phyloP scores from a whole-genome alignment of 345 rosid genomes.

The Noccaea bulbosa region DNA sequence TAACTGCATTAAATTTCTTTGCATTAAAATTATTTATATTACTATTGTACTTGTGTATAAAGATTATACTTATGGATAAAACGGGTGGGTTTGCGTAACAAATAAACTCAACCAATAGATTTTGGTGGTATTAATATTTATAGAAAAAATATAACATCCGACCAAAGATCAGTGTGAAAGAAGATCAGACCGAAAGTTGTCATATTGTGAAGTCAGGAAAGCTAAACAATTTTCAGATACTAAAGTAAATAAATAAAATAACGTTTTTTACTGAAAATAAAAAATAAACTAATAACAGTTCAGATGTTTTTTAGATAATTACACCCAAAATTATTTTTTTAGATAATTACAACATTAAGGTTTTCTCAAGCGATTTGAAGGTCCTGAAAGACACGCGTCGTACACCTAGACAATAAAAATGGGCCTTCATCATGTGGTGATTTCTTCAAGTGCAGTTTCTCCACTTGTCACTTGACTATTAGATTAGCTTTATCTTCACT shows the following conservation, averaged over 20 bases:
- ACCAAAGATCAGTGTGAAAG: conserved; percentile 4
- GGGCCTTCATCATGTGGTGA: conserved; percentile 35
- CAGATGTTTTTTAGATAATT: no score
- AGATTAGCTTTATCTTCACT: conserved; percentile 28
- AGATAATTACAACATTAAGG: conserved; percentile 22
- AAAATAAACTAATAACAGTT: conserved; percentile 2
- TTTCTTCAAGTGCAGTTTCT: conserved; percentile 16
- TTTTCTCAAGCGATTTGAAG: conserved; percentile 6
- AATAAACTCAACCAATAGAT: not conserved
- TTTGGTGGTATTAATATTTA: not conserved
- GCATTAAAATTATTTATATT: not conserved
- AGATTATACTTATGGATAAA: not conserved
- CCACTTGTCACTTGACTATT: conserved; percentile 34
- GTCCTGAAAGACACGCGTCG: conserved; percentile 26
- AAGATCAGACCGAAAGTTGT: conserved; percentile 39
- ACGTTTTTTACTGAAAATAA: not conserved
- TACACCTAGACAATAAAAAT: not conserved
- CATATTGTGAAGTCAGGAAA: conserved; percentile 23
- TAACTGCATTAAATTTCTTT: not conserved
- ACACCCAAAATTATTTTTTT: no score
- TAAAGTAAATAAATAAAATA: not conserved
- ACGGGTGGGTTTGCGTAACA: not conserved
- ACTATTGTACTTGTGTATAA: not conserved
- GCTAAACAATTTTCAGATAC: conserved; percentile 13
- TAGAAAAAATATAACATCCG: not conserved